phyloP scores from a whole-genome alignment of 2,329 filamentous ascomycete species.

The Tolypocladium cylindrosporum region DNA sequence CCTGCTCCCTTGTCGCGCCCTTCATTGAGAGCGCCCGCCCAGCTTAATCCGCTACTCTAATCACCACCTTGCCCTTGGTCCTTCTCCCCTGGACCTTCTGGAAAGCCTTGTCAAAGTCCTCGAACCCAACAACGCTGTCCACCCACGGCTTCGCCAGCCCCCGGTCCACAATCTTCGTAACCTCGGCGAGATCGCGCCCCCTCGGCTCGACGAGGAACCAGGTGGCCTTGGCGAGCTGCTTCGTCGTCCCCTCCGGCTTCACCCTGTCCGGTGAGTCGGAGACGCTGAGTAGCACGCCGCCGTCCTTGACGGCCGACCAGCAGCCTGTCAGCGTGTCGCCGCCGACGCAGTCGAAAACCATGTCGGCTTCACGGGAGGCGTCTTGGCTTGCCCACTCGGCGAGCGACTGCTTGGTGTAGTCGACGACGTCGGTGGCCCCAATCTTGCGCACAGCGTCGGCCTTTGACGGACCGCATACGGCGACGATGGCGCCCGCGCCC shows the following conservation, averaged over 20 bases:
- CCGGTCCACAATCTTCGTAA: constrained; percentile 21
- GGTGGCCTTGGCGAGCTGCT: constrained; percentile 16
- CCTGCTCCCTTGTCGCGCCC: too few species aligned
- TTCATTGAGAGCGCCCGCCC: too few species aligned
- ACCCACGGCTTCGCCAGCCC: constrained; percentile 21
- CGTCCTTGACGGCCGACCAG: constrained; percentile 24
- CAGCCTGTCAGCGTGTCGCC: constrained; percentile 18
- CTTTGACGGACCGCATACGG: constrained; percentile 19
- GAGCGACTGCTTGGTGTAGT: constrained; percentile 22
- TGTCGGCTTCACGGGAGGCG: constrained; percentile 17
- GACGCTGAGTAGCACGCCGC: constrained; percentile 23
- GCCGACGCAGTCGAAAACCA: constrained; percentile 27
- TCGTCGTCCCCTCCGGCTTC: constrained; percentile 18
- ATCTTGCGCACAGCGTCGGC: constrained; percentile 16
- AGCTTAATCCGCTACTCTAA: constrained; percentile 15
- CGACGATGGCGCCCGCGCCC: constrained; percentile 25
- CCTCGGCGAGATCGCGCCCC: constrained; percentile 22
- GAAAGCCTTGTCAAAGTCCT: constrained; percentile 26
- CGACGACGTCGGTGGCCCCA: constrained; percentile 25
- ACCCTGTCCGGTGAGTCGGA: constrained; percentile 16
- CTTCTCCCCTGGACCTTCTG: constrained; percentile 22
- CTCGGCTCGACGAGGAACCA: constrained; percentile 28
- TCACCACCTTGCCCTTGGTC: constrained; percentile 28
- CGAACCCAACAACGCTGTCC: constrained; percentile 29
- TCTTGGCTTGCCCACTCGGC: constrained; percentile 20